These are phyloP conservation scores for Cordyceps militaris DNA, from an alignment of 2,329 filamentous ascomycete species.

Conservation along the genomic window DNA sequence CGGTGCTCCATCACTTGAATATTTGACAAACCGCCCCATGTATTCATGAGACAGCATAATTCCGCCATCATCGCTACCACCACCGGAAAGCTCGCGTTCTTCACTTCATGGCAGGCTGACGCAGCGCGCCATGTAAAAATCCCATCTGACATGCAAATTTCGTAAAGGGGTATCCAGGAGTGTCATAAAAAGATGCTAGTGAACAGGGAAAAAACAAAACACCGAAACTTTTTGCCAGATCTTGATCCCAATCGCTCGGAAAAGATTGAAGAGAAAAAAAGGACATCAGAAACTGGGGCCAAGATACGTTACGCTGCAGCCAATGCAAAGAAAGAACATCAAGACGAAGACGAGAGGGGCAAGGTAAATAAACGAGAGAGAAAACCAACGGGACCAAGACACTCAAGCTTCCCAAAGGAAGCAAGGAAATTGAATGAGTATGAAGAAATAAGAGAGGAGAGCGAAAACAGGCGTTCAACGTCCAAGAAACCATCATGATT, in stretches of 20 bases:
- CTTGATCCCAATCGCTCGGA: constrained; percentile 3
- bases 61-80: neutral
- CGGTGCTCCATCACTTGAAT: neutral
- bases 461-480: constrained; percentile 7
- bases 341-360: constrained; percentile 21
- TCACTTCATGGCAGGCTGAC: neutral
- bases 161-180: constrained; percentile 12
- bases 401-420: constrained; percentile 8
- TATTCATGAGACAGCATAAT: neutral
- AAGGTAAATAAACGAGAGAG: constrained; percentile 17
- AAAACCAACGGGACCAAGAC: constrained; percentile 14
- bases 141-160: constrained; percentile 1
- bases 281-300: constrained; percentile 19
- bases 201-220: neutral
- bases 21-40: neutral
- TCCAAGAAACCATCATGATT: constrained; percentile 12
- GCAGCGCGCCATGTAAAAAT: neutral
- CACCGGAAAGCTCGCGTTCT: neutral
- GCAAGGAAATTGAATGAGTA: constrained; percentile 10
- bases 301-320: constrained; percentile 17
- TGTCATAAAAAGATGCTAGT: constrained; percentile 1
- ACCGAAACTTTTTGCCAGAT: constrained; percentile 13
- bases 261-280: constrained; percentile 6
- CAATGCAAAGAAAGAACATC: constrained; percentile 20
- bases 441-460: constrained; percentile 11